Evolutionary conservation across 208 protist species (phyloP), one percentile per base, ranked within the genome.

Genomic region (Trypanosoma lewisi): DNA sequence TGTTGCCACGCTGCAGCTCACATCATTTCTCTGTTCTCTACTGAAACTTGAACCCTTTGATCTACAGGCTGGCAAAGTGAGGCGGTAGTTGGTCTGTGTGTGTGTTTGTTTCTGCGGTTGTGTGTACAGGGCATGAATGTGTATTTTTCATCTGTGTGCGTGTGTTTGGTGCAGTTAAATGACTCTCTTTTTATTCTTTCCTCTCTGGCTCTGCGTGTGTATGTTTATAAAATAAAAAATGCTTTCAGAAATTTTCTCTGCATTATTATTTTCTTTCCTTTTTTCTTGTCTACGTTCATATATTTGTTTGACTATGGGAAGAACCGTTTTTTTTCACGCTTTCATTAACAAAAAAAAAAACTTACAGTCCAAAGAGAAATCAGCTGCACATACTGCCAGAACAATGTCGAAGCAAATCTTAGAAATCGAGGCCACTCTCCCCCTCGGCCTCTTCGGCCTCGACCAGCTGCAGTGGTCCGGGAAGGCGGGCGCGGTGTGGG

Each of bases 381-480:
- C 34, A 14, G 4, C 4, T 14, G 11, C 41, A 19, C 12, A 7
- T 4, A 9, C 2, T 16, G 12, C 23, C 1, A 9, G 28, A 37
- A 56, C 9, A 25, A 88, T 83, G 75, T 63, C 66, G 19, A 66
- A 75, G 49, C 73, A 84, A 45, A 25, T 84, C 49, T 68, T 45
- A 19, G 83, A 91, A 47, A 81, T 80, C 62, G 17, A 55, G 39
- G 11, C 17, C 25, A 82, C 75, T 45, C n/a, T 67, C 37, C 71
- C 77, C 0, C 73, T 89, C 17, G 80, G 85, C 19, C 56, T 89
- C 48, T 60, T 47, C 42, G 87, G 87, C 8, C 30, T 91, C 7
- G 82, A 89, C 25, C 84, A 91, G 75, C 80, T 82, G 36, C 47
- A 65, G 30, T 94, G 84, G 87, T 56, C 70, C 25, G 80, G 84